Evolutionary conservation across 2,329 filamentous ascomycete genomes (phyloP).

Genomic region (Xylaria sp.): DNA sequence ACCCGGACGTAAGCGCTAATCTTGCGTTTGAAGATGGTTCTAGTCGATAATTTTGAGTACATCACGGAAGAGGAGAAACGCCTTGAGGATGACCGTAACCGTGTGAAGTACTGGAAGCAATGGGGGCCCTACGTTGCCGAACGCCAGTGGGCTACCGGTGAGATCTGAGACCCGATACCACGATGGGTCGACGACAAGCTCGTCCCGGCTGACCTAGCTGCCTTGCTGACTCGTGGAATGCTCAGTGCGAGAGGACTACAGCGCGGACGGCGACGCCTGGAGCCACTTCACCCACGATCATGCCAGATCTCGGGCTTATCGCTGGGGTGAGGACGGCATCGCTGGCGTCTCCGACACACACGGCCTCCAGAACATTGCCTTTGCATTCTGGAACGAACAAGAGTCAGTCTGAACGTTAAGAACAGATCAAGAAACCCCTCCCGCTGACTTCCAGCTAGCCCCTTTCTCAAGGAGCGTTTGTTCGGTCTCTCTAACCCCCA

Average conservation of each 20-base stretch:
- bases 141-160: conserved; percentile 91
- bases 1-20: neutral
- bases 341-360: conserved; percentile 90
- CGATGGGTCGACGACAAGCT: too few relatives aligned
- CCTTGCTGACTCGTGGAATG: conserved; percentile 13
- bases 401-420: conserved; percentile 53
- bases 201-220: neutral
- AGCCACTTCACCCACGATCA: conserved; percentile 94
- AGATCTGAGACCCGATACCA: conserved; percentile 27
- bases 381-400: conserved; percentile 96
- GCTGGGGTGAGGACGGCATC: conserved; percentile 97
- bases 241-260: conserved; percentile 84
- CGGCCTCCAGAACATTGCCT: conserved; percentile 84
- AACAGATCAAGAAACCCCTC: neutral
- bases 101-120: conserved; percentile 93
- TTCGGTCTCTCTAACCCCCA: conserved; percentile 95
- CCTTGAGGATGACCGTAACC: conserved; percentile 76
- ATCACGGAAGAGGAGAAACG: conserved; percentile 87
- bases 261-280: conserved; percentile 87
- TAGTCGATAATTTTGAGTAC: conserved; percentile 82
- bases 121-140: conserved; percentile 94
- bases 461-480: conserved; percentile 88
- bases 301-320: conserved; percentile 78
- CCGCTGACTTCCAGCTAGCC: conserved; percentile 51
- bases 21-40: conserved; percentile 60